These are phyloP conservation scores for Cordyceps militaris DNA, from an alignment of 2,329 filamentous ascomycete species.

Conservation along the genomic window DNA sequence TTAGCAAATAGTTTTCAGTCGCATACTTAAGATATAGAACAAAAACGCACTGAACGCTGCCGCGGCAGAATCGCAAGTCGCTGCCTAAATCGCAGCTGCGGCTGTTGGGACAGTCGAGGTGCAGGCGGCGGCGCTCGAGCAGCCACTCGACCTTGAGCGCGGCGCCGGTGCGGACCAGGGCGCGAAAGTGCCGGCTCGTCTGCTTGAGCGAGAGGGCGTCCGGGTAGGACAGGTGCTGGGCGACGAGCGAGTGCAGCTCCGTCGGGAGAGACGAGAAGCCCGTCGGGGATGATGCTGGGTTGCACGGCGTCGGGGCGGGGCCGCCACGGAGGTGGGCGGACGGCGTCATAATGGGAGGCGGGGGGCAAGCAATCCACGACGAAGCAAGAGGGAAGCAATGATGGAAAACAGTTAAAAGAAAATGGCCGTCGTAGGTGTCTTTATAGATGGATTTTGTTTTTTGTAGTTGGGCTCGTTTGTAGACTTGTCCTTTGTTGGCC, in stretches of 20 bases:
- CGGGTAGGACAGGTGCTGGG: conserved; percentile 56
- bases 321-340: too few relatives aligned
- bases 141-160: conserved; percentile 63
- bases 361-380: too few relatives aligned
- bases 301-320: background rate
- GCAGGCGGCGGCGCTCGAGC: conserved; percentile 53
- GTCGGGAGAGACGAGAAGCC: conserved; percentile 47
- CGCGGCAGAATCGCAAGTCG: conserved; percentile 53
- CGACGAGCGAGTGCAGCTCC: conserved; percentile 60
- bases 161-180: conserved; percentile 58
- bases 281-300: background rate
- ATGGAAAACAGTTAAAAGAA: too few relatives aligned
- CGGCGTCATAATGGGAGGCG: too few relatives aligned
- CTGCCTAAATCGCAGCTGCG: conserved; percentile 50
- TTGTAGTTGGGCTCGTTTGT: background rate
- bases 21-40: too few relatives aligned
- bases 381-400: too few relatives aligned
- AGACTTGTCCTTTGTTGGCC: background rate
- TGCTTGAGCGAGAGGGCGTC: conserved; percentile 67
- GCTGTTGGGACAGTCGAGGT: conserved; percentile 59
- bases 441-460: too few relatives aligned
- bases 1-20: too few relatives aligned
- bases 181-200: conserved; percentile 55
- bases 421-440: too few relatives aligned
- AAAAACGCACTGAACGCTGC: conserved; percentile 47